A percentile compares a stretch with the other conserved stretches of the same genome.
Conservation (phyloP, 257 asterid genomes). For the Fraxinus pennsylvanica region DNA sequence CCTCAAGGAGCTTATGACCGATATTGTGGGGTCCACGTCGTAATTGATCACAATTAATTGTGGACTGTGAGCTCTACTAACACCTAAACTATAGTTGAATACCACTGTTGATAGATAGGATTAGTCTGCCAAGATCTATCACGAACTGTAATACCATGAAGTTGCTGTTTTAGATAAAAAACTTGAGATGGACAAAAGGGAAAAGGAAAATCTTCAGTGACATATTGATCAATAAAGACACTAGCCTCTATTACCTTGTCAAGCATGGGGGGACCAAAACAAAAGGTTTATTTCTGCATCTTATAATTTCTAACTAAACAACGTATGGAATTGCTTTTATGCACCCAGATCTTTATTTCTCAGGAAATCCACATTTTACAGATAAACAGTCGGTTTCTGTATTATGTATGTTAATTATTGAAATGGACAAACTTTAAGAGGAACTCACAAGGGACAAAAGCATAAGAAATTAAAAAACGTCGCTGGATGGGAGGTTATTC, state of each 20-base stretch:
- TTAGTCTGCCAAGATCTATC: neutral
- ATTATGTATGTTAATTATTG: neutral
- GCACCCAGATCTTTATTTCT: neutral
- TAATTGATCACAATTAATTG: no score
- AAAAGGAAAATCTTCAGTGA: neutral
- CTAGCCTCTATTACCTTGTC: no score
- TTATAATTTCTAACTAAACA: neutral
- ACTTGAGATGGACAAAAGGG: neutral
- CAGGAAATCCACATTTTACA: neutral
- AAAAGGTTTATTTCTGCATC: neutral
- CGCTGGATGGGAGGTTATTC: neutral
- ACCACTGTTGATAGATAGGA: no score
- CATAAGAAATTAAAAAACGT: neutral
- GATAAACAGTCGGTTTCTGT: neutral
- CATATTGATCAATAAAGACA: neutral
- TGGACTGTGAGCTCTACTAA: no score
- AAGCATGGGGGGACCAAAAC: neutral
- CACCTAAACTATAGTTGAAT: no score
- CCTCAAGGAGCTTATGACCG: constrained; percentile 86
- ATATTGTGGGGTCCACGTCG: no score
- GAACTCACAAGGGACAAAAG: neutral
- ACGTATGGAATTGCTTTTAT: neutral
- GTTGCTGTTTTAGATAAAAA: neutral
- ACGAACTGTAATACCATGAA: neutral
- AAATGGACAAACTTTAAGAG: neutral